These are phyloP conservation scores for Pseudisothecium myosuroides DNA, from an alignment of 225 moss, liverwort and hornwort species.

Conservation along the genomic window DNA sequence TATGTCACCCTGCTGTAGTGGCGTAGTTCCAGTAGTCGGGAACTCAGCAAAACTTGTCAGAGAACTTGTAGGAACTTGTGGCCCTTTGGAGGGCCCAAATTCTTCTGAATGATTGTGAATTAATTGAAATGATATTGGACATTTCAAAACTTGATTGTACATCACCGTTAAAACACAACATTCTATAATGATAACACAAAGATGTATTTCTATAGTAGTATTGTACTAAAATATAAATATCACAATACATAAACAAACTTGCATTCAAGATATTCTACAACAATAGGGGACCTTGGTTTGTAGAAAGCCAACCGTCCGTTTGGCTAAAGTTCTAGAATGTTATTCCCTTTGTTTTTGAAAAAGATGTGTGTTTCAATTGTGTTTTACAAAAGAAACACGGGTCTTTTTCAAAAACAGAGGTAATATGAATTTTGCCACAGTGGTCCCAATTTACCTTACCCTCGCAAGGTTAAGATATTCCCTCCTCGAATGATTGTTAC, in stretches of 20 bases:
- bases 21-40: no score
- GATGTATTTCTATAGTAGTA: rapidly evolving
- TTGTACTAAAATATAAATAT: not conserved
- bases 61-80: no score
- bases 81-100: no score
- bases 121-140: not conserved
- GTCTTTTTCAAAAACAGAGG: no score
- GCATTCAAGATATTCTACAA: not conserved
- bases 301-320: not conserved
- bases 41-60: no score
- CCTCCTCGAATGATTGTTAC: no score
- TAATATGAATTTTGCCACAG: not conserved
- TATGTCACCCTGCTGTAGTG: no score
- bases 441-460: not conserved
- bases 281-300: not conserved
- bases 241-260: not conserved
- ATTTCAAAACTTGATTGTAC: not conserved
- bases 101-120: no score
- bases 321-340: not conserved
- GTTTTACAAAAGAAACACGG: no score
- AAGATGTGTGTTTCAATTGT: no score
- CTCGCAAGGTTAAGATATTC: not conserved
- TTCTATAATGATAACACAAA: not conserved
- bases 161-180: not conserved
- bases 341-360: no score